Conservation (phyloP, 1,139 yeast species). For the Candida glucosophila region DNA sequence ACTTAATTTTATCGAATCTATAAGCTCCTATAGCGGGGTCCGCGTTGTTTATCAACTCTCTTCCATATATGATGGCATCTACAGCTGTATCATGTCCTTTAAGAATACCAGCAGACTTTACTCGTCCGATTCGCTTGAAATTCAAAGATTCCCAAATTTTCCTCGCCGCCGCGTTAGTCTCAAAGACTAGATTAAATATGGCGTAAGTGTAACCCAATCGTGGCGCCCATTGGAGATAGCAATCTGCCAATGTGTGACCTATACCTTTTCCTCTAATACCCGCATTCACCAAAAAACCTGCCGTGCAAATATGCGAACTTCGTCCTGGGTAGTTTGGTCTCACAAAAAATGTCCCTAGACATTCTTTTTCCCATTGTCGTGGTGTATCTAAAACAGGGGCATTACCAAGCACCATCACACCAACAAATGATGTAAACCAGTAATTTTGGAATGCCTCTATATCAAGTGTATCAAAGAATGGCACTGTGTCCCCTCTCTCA, state of each 20-base stretch:
- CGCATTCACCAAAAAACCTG: conserved; percentile 81
- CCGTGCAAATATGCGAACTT: conserved; percentile 88
- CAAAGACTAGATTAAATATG: conserved; percentile 80
- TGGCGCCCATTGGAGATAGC: conserved; percentile 88
- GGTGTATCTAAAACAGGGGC: conserved; percentile 47
- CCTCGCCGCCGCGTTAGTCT: conserved; percentile 76
- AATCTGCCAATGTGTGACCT: conserved; percentile 76
- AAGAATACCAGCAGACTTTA: conserved; percentile 78
- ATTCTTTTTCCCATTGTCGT: conserved; percentile 86
- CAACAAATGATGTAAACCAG: conserved; percentile 87
- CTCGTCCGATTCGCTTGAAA: conserved; percentile 69
- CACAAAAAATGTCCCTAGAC: conserved; percentile 75
- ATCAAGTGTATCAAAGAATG: conserved; percentile 71
- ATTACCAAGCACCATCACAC: conserved; percentile 79
- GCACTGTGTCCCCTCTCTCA: conserved; percentile 79
- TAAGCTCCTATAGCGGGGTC: conserved; percentile 48
- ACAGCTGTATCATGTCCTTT: conserved; percentile 79
- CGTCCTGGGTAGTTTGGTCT: conserved; percentile 92
- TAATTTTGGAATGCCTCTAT: conserved; percentile 66
- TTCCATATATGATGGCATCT: conserved; percentile 68
- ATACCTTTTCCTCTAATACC: conserved; percentile 92
- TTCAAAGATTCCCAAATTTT: conserved; percentile 72
- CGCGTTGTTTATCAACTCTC: conserved; percentile 41
- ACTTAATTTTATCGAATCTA: conserved; percentile 70
- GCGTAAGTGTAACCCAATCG: conserved; percentile 77